Conservation (phyloP, 495 filamentous ascomycete species). For the Aspergillus carlsbadensis region DNA sequence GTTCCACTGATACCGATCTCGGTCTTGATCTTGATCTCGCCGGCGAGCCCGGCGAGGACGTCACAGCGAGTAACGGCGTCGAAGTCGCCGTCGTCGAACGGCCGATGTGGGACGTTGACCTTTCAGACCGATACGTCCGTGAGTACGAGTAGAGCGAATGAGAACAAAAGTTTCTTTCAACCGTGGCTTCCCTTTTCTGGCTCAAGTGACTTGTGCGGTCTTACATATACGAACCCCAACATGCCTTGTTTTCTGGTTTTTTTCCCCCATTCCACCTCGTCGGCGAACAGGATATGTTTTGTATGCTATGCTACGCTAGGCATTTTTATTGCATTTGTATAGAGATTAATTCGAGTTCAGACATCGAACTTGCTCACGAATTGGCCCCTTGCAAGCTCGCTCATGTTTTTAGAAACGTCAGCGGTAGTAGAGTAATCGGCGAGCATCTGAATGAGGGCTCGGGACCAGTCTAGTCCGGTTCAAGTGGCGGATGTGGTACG, state of each 20-base stretch:
- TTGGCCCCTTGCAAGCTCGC: too few species aligned
- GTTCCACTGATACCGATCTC: background rate
- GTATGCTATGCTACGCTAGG: background rate
- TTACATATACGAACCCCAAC: background rate
- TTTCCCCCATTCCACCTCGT: background rate
- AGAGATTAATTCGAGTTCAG: background rate
- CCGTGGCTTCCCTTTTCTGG: background rate
- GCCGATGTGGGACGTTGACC: slow-evolving; percentile 78
- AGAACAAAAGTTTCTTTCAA: background rate
- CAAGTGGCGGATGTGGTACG: too few species aligned
- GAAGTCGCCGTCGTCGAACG: slow-evolving; percentile 89
- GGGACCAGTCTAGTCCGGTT: too few species aligned
- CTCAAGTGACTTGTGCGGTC: background rate
- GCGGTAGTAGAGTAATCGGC: too few species aligned
- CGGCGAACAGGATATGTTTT: slow-evolving; percentile 14
- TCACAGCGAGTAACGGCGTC: slow-evolving; percentile 33
- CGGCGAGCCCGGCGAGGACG: slow-evolving; percentile 23
- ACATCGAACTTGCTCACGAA: background rate
- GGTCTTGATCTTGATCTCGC: background rate
- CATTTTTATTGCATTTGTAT: background rate
- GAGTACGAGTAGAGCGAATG: slow-evolving; percentile 55
- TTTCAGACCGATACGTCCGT: slow-evolving; percentile 70
- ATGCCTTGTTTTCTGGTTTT: slow-evolving; percentile 1
- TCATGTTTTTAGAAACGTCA: too few species aligned
- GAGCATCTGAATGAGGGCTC: too few species aligned